These are phyloP conservation scores for Serendipita sp. DNA, from an alignment of 768 basidiomycete genomes.

Conservation along the genomic window DNA sequence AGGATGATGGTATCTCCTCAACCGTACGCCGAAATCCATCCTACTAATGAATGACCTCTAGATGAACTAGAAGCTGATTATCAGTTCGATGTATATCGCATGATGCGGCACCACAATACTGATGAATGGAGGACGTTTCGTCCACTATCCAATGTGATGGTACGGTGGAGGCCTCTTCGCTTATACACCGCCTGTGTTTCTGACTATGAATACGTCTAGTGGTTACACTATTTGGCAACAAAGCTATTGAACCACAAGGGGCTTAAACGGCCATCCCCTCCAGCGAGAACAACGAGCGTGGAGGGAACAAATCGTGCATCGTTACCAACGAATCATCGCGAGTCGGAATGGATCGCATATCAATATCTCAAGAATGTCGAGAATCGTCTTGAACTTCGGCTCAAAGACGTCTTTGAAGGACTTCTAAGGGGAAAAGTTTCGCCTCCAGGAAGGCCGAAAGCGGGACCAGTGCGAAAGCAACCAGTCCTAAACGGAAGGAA, in stretches of 20 bases:
- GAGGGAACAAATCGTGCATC: background rate
- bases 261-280: constrained; percentile 11
- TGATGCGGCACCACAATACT: constrained; percentile 54
- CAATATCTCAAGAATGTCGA: constrained; percentile 9
- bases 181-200: too few relatives aligned
- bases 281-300: background rate
- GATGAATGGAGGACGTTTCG: constrained; percentile 60
- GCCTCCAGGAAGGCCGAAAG: background rate
- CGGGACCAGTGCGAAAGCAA: background rate
- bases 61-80: constrained; percentile 46
- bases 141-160: constrained; percentile 84
- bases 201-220: constrained; percentile 15
- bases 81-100: constrained; percentile 88
- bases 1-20: constrained; percentile 58
- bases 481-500: background rate
- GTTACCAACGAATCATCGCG: background rate
- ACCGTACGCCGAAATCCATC: background rate
- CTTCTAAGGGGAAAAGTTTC: background rate
- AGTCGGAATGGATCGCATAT: constrained; percentile 9
- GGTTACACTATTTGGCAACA: constrained; percentile 24
- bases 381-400: constrained; percentile 6
- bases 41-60: background rate
- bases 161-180: constrained; percentile 22
- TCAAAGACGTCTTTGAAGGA: constrained; percentile 1
- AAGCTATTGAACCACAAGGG: constrained; percentile 20